Evolutionary conservation across 2,329 filamentous ascomycete genomes (phyloP), one percentile per base, ranked within the genome.

Genomic region (Davidsoniella neocaledoniae): DNA sequence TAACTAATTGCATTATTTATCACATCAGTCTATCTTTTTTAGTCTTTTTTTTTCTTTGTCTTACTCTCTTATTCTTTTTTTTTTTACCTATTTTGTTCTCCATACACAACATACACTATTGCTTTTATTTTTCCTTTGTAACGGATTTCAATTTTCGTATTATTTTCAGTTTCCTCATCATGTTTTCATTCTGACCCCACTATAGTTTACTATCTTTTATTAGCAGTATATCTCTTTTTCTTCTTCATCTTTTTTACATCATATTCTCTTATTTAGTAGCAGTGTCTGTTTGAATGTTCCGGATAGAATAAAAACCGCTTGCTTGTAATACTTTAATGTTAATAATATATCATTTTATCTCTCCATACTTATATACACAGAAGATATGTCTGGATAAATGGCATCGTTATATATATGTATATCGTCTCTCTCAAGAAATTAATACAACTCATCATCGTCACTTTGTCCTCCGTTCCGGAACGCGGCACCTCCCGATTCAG

Each of bases 391-490:
- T 8, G 21, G 2, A 38, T 46, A 29, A 26, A 48, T 42, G 19
- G 42, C 21, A 16, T 42, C 23, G 25, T 43, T 36, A 46, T n/a
- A 36, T 23, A 38, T 21, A 47, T 38, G 21, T 23, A 38, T 21
- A 47, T 38, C 10, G 3, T 14, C 14, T 6, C 37, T 47, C 41
- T 7, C 19, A 19, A 19, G 7, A 43, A 19, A 41, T 61, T 64
- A 77, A 49, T 79, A 78, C 58, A 78, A 56, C 8, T 66, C 73
- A 44, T 77, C 74, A 47, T 78, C 74, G 53, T 73, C 75, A 54
- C 70, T 73, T 16, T 67, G 72, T n/a, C 65, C 70, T 17, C 68
- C 67, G n/a, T 74, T 67, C 56, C 69, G 66, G 54, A 77, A 75
- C 29, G 69, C 63, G 2, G 67, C 74, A 9, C 25, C 25, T 16